A percentile compares a stretch with the other conserved stretches of the same genome.
Evolutionary conservation across 345 rosid genomes (phyloP).

Genomic region (Linum trigynum): DNA sequence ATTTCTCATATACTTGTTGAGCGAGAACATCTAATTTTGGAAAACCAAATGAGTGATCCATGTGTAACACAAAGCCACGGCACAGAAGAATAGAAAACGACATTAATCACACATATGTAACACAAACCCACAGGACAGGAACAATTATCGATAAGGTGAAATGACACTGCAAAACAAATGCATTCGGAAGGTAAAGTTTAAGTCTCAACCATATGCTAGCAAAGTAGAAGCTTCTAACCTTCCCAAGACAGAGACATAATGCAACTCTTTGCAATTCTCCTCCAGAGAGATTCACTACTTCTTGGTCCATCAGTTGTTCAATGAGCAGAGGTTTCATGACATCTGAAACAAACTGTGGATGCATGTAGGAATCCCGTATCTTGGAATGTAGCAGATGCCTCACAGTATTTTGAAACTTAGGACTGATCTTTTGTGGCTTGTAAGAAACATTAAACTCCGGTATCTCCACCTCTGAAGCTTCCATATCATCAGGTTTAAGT

Average conservation of each 20-base stretch:
- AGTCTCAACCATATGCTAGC: background rate
- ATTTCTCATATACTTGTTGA: too few species aligned
- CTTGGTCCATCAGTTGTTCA: constrained; percentile 95
- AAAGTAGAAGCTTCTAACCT: constrained; percentile 36
- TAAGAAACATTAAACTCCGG: constrained; percentile 96
- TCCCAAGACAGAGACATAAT: constrained; percentile 86
- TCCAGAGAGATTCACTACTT: constrained; percentile 90
- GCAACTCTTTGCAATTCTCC: constrained; percentile 99
- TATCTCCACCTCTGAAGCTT: constrained; percentile 71
- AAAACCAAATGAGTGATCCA: too few species aligned
- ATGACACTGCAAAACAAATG: background rate
- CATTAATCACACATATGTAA: too few species aligned
- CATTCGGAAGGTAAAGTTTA: background rate
- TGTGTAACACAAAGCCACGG: too few species aligned
- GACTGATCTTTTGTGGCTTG: constrained; percentile 97
- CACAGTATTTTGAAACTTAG: constrained; percentile 65
- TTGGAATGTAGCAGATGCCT: constrained; percentile 76
- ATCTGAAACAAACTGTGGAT: constrained; percentile 95
- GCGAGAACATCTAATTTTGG: too few species aligned
- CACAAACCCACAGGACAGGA: too few species aligned
- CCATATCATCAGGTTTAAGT: constrained; percentile 69
- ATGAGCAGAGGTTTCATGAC: constrained; percentile 98
- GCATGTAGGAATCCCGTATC: constrained; percentile 85
- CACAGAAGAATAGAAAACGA: too few species aligned
- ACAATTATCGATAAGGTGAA: background rate